Base-by-base conservation (phyloP, 169 alveolate genomes). In the Plasmodium vinckei region DNA sequence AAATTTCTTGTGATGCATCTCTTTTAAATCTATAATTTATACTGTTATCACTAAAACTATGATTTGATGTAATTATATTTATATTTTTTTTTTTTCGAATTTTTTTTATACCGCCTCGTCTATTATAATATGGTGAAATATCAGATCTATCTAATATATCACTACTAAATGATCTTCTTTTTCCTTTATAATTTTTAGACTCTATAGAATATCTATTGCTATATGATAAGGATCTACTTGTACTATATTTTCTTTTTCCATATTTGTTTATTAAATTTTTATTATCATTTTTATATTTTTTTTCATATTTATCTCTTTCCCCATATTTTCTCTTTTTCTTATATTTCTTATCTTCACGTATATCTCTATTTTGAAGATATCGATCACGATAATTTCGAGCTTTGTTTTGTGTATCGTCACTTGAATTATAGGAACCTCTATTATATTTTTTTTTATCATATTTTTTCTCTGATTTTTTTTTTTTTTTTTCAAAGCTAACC, bases 321-420 rank as follows among this genome's bases (percentile, higher is more conserved):
- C 21, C 64, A 19, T 54, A 33, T 67, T 25, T 57, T 64, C 51
- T 79, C 49, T 33, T 33, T 9, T 51, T 47, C 12, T 67, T 27
- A 6, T 79, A 15, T 49, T 79, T 65, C n/a, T 67, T 67, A 25
- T 79, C 33, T n/a, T 79, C 71, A 44, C 1, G 0, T 0, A 13
- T 17, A 17, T 44, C 33, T 72, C 23, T n/a, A 54, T 72, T 69
- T 15, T 7, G 42, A 33, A 33, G 3, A 33, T 33, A 33, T 33
- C 42, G 42, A 33, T 33, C 42, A 33, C 5, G 42, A 4, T 33
- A 33, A 3, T 4, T 0, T 33, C 42, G 6, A 33, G 17, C 53
- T 49, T 9, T n/a, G 21, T 13, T 27, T 65, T 51, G 49, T 9
- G 7, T 42, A 59, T 60, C 7, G 0, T 49, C 25, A 9, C 1